phyloP scores from a whole-genome alignment of 345 rosid genomes.

The Barbarea vulgaris region DNA sequence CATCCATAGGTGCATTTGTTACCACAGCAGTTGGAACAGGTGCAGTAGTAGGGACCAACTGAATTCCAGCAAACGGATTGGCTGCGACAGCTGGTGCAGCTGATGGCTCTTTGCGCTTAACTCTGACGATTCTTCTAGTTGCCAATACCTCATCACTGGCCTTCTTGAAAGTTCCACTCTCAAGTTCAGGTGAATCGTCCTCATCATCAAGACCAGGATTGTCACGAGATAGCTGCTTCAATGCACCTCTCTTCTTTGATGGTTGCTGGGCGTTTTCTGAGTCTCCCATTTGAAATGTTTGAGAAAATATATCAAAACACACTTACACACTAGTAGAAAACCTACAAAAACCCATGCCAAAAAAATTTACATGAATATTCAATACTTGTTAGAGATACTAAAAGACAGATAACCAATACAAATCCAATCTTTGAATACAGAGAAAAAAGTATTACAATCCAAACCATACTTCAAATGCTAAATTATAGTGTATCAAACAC shows the following conservation, averaged over 20 bases:
- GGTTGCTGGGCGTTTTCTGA: slow-evolving; percentile 69
- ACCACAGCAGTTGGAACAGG: slow-evolving; percentile 24
- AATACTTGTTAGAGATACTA: not conserved
- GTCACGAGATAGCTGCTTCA: slow-evolving; percentile 79
- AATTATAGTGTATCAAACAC: no score
- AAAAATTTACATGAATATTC: not conserved
- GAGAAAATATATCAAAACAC: slow-evolving; percentile 14
- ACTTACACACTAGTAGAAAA: not conserved
- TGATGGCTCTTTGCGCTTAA: slow-evolving; percentile 61
- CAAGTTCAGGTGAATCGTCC: slow-evolving; percentile 61
- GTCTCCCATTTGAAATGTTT: slow-evolving; percentile 59
- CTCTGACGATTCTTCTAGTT: slow-evolving; percentile 72
- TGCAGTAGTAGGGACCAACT: slow-evolving; percentile 56
- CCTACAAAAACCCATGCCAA: slow-evolving; percentile 11
- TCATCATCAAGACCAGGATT: slow-evolving; percentile 88
- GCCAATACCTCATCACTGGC: slow-evolving; percentile 93
- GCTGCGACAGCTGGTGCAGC: slow-evolving; percentile 51
- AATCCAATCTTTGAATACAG: not conserved
- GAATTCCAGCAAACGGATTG: slow-evolving; percentile 87
- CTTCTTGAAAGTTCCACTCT: slow-evolving; percentile 82
- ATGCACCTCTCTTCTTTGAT: slow-evolving; percentile 97
- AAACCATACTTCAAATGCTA: not conserved
- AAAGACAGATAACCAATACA: not conserved
- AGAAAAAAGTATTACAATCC: not conserved
- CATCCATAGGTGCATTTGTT: slow-evolving; percentile 25